These are phyloP conservation scores for Rhizopus microsporus DNA, from an alignment of 371 early-diverging fungal species.

Conservation along the genomic window DNA sequence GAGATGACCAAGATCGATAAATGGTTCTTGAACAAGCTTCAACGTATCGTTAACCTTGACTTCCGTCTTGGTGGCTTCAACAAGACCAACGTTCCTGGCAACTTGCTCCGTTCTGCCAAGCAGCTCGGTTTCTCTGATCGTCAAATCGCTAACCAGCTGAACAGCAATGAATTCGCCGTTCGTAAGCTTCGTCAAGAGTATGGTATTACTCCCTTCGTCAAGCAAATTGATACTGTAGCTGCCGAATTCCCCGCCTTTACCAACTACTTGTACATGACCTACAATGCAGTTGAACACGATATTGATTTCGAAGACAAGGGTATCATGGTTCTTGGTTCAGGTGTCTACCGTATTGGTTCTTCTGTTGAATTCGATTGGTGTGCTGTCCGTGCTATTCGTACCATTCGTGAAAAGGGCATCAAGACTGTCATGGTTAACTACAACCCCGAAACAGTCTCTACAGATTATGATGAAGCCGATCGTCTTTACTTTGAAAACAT, in stretches of 20 bases:
- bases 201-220: conserved; percentile 88
- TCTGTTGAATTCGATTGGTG: conserved; percentile 99
- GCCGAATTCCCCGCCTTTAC: conserved; percentile 96
- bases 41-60: conserved; percentile 64
- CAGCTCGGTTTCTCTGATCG: conserved; percentile 93
- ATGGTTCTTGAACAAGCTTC: conserved; percentile 94
- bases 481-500: conserved; percentile 93
- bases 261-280: conserved; percentile 96
- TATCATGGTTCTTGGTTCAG: conserved; percentile 93
- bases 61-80: conserved; percentile 49
- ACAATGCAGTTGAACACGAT: conserved; percentile 91
- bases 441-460: conserved; percentile 97
- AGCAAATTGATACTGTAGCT: conserved; percentile 97
- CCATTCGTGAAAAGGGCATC: conserved; percentile 76
- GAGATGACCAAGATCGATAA: conserved; percentile 88
- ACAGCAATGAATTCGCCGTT: conserved; percentile 87
- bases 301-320: conserved; percentile 85
- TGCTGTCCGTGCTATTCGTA: conserved; percentile 89
- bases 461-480: conserved; percentile 96
- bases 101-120: conserved; percentile 75
- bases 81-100: conserved; percentile 55
- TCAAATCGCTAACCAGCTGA: conserved; percentile 74
- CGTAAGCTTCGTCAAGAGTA: conserved; percentile 78
- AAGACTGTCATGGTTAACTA: conserved; percentile 97
- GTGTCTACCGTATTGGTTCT: conserved; percentile 96